Evolutionary conservation across 768 basidiomycete species (phyloP), one percentile per base, ranked within the genome.

Genomic region (Boletus coccyginus): DNA sequence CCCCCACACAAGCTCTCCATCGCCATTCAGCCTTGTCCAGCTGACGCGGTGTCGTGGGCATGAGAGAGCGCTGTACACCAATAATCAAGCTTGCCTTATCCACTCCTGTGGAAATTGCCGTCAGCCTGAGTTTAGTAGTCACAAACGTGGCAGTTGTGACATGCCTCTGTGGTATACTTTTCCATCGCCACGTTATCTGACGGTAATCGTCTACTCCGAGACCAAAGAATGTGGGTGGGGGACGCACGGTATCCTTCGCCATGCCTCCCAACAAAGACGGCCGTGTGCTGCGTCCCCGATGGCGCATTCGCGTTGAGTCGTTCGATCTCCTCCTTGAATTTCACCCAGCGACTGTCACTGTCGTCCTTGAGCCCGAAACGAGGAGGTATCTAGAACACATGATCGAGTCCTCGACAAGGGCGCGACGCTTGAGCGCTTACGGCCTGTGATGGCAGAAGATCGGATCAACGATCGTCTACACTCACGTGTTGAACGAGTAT

Each of bases 241-340:
- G 35, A 73, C 86, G 61, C 68, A 89, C 88, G 88, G 62, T 78
- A 81, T 52, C 88, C 89, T 68, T 90, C 74, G 3, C 90, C 90
- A 57, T 92, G 90, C 57, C 90, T 76, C 3, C 81, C 81, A 3
- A 90, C 69, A 56, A 86, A 81, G 52, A 90, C 63, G 19, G 87
- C 74, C 63, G 90, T 92, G 73, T 85, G 86, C 12, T 70, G 70
- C 24, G 74, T 74, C 2, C 70, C 73, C 0, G 62, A 48, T 2
- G 69, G 67, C 1, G 81, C 77, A 3, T 61, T 58, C 2, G 63
- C 57, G 55, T 87, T 86, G 52, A 90, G 65, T 16, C 66, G 59
- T 3, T 67, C 53, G 11, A 91, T 69, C 19, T 73, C 66, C 0
- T 45, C 33, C 46, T 67, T 67, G 61, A 88, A 77, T 7, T 59